Evolutionary conservation across 2,329 filamentous ascomycete species (phyloP).

Genomic region (Geosmithia putterillii): DNA sequence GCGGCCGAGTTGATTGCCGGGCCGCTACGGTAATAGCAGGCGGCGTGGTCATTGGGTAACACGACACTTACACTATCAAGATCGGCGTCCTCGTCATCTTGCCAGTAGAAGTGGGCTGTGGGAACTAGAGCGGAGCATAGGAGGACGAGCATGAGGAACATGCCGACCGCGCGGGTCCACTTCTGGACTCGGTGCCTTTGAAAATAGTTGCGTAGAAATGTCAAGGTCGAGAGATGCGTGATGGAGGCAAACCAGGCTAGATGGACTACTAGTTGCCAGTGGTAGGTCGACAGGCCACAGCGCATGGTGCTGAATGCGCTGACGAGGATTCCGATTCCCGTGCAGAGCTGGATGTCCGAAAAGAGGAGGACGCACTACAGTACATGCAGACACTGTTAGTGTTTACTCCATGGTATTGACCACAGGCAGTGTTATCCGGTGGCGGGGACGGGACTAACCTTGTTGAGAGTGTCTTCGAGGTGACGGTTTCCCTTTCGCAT

Average conservation of each 20-base stretch:
- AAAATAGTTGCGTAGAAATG: background rate
- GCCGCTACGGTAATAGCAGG: too few relatives aligned
- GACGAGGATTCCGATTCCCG: conserved; percentile 14
- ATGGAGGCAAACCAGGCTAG: conserved; percentile 18
- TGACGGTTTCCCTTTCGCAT: too few relatives aligned
- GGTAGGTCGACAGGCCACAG: conserved; percentile 10
- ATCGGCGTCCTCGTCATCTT: too few relatives aligned
- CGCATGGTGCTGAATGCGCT: conserved; percentile 11
- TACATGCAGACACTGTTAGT: too few relatives aligned
- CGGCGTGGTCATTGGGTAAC: too few relatives aligned
- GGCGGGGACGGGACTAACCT: too few relatives aligned
- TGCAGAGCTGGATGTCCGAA: conserved; percentile 12
- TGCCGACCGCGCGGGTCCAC: background rate
- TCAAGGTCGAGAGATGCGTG: conserved; percentile 12
- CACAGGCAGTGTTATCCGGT: too few relatives aligned
- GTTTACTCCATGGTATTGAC: too few relatives aligned
- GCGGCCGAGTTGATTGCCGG: too few relatives aligned
- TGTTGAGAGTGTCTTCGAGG: too few relatives aligned
- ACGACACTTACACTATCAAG: too few relatives aligned
- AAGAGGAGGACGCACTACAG: too few relatives aligned
- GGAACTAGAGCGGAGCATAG: conserved; percentile 1
- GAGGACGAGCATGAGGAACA: background rate
- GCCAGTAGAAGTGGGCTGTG: conserved; percentile 1
- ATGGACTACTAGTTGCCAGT: conserved; percentile 16
- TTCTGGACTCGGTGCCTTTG: background rate